These are phyloP conservation scores for Triticum turgidum DNA, from an alignment of 176 grass and related monocot species.

Conservation along the genomic window DNA sequence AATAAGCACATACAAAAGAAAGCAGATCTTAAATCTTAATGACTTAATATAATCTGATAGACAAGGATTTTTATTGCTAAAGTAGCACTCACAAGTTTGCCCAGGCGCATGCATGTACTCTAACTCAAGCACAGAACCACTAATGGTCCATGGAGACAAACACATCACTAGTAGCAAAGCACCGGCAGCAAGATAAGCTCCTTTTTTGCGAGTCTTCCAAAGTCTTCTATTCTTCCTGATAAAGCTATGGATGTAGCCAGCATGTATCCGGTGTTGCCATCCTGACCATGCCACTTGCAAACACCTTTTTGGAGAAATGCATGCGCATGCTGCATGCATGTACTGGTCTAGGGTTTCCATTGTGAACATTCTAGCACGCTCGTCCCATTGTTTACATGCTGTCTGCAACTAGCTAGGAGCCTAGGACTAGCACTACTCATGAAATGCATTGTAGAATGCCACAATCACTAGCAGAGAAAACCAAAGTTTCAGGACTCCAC, in stretches of 20 bases:
- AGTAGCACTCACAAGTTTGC: constrained; percentile 22
- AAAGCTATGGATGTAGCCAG: constrained; percentile 4
- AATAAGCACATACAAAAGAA: not conserved
- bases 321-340: constrained; percentile 42
- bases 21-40: not conserved
- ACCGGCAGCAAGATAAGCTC: constrained; percentile 25
- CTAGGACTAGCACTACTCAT: constrained; percentile 18
- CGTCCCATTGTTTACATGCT: constrained; percentile 36
- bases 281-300: constrained; percentile 32
- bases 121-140: constrained; percentile 19
- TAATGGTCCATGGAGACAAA: constrained; percentile 15
- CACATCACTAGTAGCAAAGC: constrained; percentile 11
- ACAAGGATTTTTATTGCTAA: constrained; percentile 1
- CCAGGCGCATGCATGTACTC: constrained; percentile 20
- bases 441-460: constrained; percentile 10
- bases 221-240: constrained; percentile 26
- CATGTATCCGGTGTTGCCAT: constrained; percentile 6
- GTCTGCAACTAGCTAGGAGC: constrained; percentile 39
- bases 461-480: not conserved
- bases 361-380: constrained; percentile 34
- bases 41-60: not conserved
- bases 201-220: constrained; percentile 31
- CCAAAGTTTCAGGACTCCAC: constrained; percentile 26
- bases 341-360: constrained; percentile 41
- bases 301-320: constrained; percentile 28